A percentile compares a stretch with the other conserved stretches of the same genome.
Evolutionary conservation across 1,284 basidiomycete species (phyloP).

Genomic region (Leccinum laetum): DNA sequence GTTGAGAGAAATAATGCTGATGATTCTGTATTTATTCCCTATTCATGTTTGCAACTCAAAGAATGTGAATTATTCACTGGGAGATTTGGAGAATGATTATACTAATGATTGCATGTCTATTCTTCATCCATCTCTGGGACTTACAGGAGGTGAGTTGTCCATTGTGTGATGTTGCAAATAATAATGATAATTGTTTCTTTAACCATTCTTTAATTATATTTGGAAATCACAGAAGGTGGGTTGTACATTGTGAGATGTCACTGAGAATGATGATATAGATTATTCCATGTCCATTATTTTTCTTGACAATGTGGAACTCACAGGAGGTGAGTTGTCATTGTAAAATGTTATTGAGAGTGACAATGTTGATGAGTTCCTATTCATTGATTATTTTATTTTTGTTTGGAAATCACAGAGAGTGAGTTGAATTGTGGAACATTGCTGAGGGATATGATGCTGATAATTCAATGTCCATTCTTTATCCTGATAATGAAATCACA

Average conservation of each 20-base stretch:
- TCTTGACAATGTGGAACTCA: neutral
- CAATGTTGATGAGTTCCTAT: neutral
- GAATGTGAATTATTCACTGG: neutral
- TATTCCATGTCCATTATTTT: neutral
- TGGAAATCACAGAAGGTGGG: neutral
- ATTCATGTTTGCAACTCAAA: neutral
- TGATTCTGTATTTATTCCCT: neutral
- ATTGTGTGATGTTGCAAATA: neutral
- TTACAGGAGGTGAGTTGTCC: neutral
- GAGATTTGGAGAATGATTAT: neutral
- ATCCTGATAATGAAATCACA: neutral
- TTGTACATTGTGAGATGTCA: neutral
- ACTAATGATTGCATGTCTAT: neutral
- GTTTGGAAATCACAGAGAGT: too few species aligned
- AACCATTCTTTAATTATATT: neutral
- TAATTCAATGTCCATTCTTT: neutral
- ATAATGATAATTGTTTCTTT: neutral
- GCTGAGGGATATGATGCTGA: neutral
- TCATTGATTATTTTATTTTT: neutral
- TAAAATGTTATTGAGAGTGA: neutral
- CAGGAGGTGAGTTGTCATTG: neutral
- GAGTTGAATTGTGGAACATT: too few species aligned
- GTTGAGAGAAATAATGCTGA: neutral
- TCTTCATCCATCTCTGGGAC: neutral
- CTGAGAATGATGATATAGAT: neutral